Base-by-base conservation (phyloP, 805 yeast genomes). In the Saturnispora diversa region DNA sequence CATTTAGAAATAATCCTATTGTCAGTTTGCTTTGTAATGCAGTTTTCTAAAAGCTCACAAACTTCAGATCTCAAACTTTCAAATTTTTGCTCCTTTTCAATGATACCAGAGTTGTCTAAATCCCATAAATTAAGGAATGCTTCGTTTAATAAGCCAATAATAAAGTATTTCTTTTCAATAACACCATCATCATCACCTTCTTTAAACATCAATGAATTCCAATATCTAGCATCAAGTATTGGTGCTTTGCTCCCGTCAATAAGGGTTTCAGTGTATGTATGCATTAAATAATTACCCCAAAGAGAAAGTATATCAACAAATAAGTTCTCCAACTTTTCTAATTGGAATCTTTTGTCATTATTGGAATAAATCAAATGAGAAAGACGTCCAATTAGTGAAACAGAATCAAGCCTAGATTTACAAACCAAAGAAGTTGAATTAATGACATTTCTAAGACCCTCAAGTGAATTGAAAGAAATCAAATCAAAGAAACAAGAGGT, bases 361-460 rank as follows among this genome's bases (percentile, higher is more conserved):
- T 48, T 42, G 22, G 60, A 64, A 0, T 47, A 25, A 3, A 68
- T 39, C 4, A 69, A 39, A 1, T 58, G 47, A 10, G 52, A 45
- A 3, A 74, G 43, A 48, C 75, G 65, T 31, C 56, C 54, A 1
- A 75, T 39, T 1, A 73, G 51, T 4, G 69, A 73, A 17, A 72
- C 63, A 7, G 69, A 58, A 48, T 79, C 84, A 24, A 70, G 49
- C 23, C 67, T 68, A 10, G 70, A 54, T 7, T 63, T 59, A 3
- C 77, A 73, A 19, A 67, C 52, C 37, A 68, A 64, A 11, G 55
- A 13, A n/a, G 28, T 9, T 15, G 37, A 47, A 1, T 58, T 45
- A 2, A 56, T 12, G 1, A 40, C 33, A 13, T 41, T 47, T 9
- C 44, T 43, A 12, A 73, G 33, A 9, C 53, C 48, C 1, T 50